phyloP scores from a whole-genome alignment of 108 stramenopile genomes.

The Pelagomonas calceolata region DNA sequence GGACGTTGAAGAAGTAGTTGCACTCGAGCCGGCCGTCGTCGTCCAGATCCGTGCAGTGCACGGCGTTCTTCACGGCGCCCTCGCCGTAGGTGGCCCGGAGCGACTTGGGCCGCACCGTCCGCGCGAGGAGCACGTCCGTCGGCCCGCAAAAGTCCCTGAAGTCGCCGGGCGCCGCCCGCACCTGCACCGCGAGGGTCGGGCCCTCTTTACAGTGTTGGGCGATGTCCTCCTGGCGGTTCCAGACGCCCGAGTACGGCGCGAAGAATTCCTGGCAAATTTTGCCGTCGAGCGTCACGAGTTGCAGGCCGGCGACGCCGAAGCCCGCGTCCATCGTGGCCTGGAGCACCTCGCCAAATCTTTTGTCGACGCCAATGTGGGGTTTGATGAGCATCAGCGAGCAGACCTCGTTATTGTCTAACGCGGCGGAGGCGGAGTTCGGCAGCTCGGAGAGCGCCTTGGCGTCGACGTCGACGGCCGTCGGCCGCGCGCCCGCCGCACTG shows the following conservation, averaged over 20 bases:
- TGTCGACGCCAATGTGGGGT: constrained; percentile 37
- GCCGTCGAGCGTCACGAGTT: constrained; percentile 16
- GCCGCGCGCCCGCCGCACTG: neutral
- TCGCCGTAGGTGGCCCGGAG: constrained; percentile 34
- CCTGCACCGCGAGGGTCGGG: neutral
- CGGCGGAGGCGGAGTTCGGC: constrained; percentile 18
- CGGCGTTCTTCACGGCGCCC: constrained; percentile 30
- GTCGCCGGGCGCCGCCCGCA: neutral
- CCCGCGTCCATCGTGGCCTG: constrained; percentile 20
- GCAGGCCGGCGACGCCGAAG: constrained; percentile 27
- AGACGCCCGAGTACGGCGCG: constrained; percentile 39
- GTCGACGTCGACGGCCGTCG: neutral
- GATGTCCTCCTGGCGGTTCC: constrained; percentile 22
- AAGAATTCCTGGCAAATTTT: constrained; percentile 26
- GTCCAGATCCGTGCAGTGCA: constrained; percentile 46
- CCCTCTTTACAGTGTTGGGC: constrained; percentile 12
- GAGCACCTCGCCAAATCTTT: constrained; percentile 21
- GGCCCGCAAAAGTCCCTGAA: constrained; percentile 38
- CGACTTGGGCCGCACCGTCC: constrained; percentile 24
- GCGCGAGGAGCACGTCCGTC: constrained; percentile 34
- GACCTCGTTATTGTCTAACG: constrained; percentile 15
- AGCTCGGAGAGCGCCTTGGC: neutral
- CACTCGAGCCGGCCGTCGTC: constrained; percentile 40
- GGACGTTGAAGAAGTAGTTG: constrained; percentile 36
- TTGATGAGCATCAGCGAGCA: constrained; percentile 33